Evolutionary conservation across 768 basidiomycete species (phyloP).

Genomic region (Amanita polypyramis): DNA sequence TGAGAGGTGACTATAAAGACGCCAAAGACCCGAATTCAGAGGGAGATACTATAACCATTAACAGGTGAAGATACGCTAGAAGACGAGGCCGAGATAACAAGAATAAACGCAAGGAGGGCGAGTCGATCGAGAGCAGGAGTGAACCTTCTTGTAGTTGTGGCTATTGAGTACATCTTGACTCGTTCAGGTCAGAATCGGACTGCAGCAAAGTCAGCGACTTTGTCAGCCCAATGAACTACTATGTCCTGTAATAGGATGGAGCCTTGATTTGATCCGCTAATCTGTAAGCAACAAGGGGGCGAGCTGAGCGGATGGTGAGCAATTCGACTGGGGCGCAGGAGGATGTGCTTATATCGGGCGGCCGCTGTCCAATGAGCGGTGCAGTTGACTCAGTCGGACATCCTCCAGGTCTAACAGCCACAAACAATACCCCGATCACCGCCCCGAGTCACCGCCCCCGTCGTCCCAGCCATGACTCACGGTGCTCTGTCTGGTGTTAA

Average conservation of each 20-base stretch:
- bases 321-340: not conserved
- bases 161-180: conserved; percentile 30
- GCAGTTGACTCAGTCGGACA: not conserved
- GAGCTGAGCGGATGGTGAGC: not conserved
- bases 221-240: conserved; percentile 16
- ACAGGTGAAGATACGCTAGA: conserved; percentile 3
- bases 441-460: conserved; percentile 1
- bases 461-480: not conserved
- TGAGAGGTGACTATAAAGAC: conserved; percentile 12
- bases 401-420: not conserved
- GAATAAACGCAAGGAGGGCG: conserved; percentile 7
- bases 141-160: conserved; percentile 13
- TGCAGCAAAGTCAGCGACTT: conserved; percentile 28
- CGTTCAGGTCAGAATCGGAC: conserved; percentile 21
- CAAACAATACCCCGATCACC: not conserved
- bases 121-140: conserved; percentile 11
- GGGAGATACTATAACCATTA: not conserved
- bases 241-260: not conserved
- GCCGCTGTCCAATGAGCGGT: not conserved
- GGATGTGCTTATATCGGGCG: not conserved
- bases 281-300: not conserved
- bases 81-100: not conserved
- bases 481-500: not conserved
- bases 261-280: not conserved
- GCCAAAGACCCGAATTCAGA: conserved; percentile 13